phyloP scores from a whole-genome alignment of 345 rosid species.

The Cardiospermum halicacabum region DNA sequence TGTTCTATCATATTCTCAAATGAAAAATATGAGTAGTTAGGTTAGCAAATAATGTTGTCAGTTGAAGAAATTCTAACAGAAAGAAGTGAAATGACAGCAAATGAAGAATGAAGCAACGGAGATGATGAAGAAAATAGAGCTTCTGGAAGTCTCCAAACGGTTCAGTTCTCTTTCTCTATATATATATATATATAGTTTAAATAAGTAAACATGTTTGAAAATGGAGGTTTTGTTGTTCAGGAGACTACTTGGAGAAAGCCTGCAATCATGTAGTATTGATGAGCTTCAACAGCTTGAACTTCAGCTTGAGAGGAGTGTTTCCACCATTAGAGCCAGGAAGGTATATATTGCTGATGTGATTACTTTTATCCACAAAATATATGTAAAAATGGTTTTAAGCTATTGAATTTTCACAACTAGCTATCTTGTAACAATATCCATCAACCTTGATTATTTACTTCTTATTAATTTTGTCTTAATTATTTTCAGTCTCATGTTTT shows the following conservation, averaged over 20 bases:
- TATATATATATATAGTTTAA: too few relatives aligned
- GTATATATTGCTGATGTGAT: slow-evolving; percentile 15
- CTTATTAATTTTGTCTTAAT: background rate
- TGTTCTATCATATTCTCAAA: too few relatives aligned
- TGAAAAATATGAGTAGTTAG: too few relatives aligned
- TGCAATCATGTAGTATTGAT: slow-evolving; percentile 46
- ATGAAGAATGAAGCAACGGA: slow-evolving; percentile 66
- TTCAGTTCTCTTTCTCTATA: too few relatives aligned
- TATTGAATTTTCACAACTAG: too few relatives aligned
- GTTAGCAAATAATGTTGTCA: too few relatives aligned
- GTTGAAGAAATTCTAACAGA: too few relatives aligned
- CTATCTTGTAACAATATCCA: too few relatives aligned
- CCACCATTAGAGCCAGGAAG: slow-evolving; percentile 53
- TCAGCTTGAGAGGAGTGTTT: slow-evolving; percentile 54
- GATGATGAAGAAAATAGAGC: slow-evolving; percentile 77
- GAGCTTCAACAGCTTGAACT: slow-evolving; percentile 59
- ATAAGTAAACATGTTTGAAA: background rate
- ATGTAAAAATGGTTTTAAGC: too few relatives aligned
- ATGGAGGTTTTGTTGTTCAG: slow-evolving; percentile 19
- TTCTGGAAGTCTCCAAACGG: slow-evolving; percentile 74
- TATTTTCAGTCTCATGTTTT: slow-evolving; percentile 62
- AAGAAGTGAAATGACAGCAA: slow-evolving; percentile 55
- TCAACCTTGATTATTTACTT: too few relatives aligned
- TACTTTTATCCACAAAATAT: too few relatives aligned
- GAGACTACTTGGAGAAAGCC: slow-evolving; percentile 54